Percentiles rank a stretch among this genome's conserved stretches.
Evolutionary conservation across 2,329 filamentous ascomycete species (phyloP).

Genomic region (Diplodia intermedia): DNA sequence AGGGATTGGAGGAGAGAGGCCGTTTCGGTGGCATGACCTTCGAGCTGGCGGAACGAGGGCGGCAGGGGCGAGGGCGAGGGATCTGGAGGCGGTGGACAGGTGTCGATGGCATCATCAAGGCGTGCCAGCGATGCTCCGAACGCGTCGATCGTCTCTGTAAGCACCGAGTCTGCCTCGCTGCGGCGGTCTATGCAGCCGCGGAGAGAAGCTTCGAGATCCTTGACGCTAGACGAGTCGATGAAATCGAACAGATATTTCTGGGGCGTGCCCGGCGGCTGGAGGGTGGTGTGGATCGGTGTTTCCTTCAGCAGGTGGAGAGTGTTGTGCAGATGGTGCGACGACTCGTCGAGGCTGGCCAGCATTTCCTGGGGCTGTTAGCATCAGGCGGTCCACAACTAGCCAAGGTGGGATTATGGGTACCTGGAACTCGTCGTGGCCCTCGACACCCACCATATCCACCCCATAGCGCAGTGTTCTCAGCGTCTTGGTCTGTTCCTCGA

Average conservation of each 20-base stretch:
- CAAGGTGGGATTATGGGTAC: constrained; percentile 37
- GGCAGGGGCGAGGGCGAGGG: constrained; percentile 53
- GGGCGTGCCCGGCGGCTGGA: constrained; percentile 60
- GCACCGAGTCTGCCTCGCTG: constrained; percentile 69
- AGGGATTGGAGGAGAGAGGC: constrained; percentile 80
- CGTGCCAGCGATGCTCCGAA: constrained; percentile 77
- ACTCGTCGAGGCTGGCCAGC: constrained; percentile 69
- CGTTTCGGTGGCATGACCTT: constrained; percentile 80
- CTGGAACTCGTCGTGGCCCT: constrained; percentile 55
- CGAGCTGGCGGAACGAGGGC: constrained; percentile 61
- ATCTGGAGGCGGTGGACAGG: constrained; percentile 42
- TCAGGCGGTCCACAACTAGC: neutral
- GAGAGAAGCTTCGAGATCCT: constrained; percentile 68
- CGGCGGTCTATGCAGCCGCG: constrained; percentile 75
- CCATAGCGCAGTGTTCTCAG: constrained; percentile 54
- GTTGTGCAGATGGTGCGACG: constrained; percentile 67
- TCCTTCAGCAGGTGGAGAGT: constrained; percentile 71
- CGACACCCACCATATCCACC: constrained; percentile 51
- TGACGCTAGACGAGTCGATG: constrained; percentile 74
- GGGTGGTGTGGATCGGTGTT: constrained; percentile 68
- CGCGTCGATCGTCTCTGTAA: constrained; percentile 62
- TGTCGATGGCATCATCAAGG: constrained; percentile 54
- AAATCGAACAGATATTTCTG: constrained; percentile 75
- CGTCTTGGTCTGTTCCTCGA: constrained; percentile 54
- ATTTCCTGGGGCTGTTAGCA: constrained; percentile 51